phyloP scores from a whole-genome alignment of 768 basidiomycete genomes.

The Austroboletus eburneus region DNA sequence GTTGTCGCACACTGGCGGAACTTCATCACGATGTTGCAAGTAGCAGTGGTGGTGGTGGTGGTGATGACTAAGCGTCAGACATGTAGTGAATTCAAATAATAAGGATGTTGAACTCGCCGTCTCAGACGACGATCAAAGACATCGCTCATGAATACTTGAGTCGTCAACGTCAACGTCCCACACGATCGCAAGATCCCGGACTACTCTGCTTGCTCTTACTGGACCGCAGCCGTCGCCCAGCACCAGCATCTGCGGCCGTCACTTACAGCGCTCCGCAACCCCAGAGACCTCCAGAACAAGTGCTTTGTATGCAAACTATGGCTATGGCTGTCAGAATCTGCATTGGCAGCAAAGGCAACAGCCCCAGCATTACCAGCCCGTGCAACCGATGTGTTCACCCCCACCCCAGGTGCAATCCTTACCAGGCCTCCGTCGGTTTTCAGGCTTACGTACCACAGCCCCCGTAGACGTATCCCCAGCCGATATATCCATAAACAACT shows the following conservation, averaged over 20 bases:
- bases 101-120: conserved; percentile 23
- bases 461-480: conserved; percentile 50
- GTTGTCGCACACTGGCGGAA: conserved; percentile 12
- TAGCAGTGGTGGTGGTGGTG: not conserved
- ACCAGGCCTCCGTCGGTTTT: conserved; percentile 65
- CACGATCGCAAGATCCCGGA: conserved; percentile 40
- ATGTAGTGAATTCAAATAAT: too few species aligned
- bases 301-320: conserved; percentile 87
- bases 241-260: conserved; percentile 42
- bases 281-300: conserved; percentile 73
- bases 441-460: conserved; percentile 65
- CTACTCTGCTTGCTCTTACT: conserved; percentile 77
- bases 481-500: conserved; percentile 42
- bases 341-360: conserved; percentile 68
- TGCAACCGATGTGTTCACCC: conserved; percentile 48
- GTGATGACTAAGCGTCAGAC: conserved; percentile 26
- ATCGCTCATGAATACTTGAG: conserved; percentile 10
- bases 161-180: conserved; percentile 2
- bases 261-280: conserved; percentile 59
- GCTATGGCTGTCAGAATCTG: conserved; percentile 68
- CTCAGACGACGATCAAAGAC: conserved; percentile 21
- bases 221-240: conserved; percentile 56
- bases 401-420: conserved; percentile 64
- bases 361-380: conserved; percentile 45
- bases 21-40: conserved; percentile 3